phyloP scores from a whole-genome alignment of 176 grass and related monocot species.

The Hordeum vulgare region DNA sequence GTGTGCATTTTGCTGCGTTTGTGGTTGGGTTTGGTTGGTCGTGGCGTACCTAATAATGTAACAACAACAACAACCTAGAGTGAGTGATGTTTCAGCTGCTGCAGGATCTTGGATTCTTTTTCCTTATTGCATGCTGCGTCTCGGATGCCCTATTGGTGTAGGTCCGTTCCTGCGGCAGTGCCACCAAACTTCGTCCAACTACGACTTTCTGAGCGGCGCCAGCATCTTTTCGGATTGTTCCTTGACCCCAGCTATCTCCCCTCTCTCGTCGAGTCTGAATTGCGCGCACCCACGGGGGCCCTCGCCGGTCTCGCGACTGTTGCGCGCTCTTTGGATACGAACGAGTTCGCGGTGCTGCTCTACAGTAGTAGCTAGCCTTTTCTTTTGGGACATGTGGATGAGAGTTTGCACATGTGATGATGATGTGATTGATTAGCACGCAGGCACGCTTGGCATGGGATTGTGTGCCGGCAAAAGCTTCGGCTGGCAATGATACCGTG shows the following conservation, averaged over 20 bases:
- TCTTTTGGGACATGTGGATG: background rate
- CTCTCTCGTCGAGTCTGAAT: background rate
- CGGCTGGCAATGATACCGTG: background rate
- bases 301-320: background rate
- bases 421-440: conserved; percentile 3
- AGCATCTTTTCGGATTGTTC: background rate
- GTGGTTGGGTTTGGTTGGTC: conserved; percentile 29
- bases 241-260: background rate
- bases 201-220: background rate
- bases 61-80: conserved; percentile 37
- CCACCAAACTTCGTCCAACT: background rate
- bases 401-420: background rate
- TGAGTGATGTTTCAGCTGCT: conserved; percentile 44
- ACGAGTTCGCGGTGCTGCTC: background rate
- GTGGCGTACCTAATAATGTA: conserved; percentile 74
- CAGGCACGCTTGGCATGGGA: background rate
- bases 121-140: conserved; percentile 8
- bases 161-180: background rate
- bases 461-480: background rate
- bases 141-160: background rate
- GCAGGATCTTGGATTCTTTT: background rate
- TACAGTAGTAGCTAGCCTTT: background rate
- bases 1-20: conserved; percentile 9
- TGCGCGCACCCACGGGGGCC: background rate
- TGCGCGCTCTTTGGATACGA: background rate